Conservation (phyloP, 2,329 filamentous ascomycete species). For the Diaporthe citri region DNA sequence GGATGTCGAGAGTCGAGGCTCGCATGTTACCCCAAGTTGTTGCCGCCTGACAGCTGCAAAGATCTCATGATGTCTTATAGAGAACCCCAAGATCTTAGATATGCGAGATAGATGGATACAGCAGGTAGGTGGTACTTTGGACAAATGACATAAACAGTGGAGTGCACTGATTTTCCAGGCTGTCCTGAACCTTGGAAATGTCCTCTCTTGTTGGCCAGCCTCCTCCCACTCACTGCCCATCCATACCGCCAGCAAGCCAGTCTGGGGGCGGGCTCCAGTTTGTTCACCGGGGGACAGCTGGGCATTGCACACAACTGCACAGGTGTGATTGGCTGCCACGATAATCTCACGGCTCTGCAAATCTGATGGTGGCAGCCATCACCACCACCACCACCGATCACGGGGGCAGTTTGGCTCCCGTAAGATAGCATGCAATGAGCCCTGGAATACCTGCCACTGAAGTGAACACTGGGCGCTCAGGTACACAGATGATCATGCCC, state of each 20-base stretch:
- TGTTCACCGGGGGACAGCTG: conserved; percentile 23
- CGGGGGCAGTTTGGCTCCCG: background rate
- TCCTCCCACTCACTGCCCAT: background rate
- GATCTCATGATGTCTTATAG: conserved; percentile 23
- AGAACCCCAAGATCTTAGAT: conserved; percentile 17
- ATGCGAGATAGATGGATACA: conserved; percentile 25
- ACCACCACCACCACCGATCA: background rate
- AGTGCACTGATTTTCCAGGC: background rate
- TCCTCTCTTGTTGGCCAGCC: background rate
- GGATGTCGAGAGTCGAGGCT: background rate
- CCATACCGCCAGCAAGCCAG: conserved; percentile 8
- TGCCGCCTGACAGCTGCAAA: conserved; percentile 26
- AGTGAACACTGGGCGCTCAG: background rate
- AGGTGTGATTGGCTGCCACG: conserved; percentile 33
- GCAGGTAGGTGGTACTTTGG: background rate
- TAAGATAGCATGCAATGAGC: background rate
- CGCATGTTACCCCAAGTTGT: background rate
- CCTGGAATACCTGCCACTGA: background rate
- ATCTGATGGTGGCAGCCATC: conserved; percentile 11
- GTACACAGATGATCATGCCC: background rate
- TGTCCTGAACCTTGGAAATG: background rate
- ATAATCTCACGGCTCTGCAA: conserved; percentile 33
- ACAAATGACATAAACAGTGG: conserved; percentile 32
- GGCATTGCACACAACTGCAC: conserved; percentile 13
- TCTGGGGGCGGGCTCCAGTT: conserved; percentile 20